Percentiles rank a stretch among this genome's conserved stretches.
These are phyloP conservation scores for Kodamaea laetipori DNA, from an alignment of 805 yeast genomes.

Conservation along the genomic window DNA sequence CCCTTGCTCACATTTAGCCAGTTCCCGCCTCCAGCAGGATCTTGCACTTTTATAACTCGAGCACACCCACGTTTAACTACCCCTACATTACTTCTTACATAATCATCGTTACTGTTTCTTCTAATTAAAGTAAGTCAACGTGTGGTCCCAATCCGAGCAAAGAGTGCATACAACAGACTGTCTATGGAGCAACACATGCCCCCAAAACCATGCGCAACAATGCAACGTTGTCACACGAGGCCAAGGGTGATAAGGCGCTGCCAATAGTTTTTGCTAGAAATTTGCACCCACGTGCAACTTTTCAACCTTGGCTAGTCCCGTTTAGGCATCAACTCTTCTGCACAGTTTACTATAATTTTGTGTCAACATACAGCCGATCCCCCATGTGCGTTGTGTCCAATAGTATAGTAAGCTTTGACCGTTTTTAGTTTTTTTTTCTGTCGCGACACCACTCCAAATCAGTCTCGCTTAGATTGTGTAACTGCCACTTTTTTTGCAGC, in stretches of 20 bases:
- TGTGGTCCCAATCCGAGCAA: conserved; percentile 10
- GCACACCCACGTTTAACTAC: conserved; percentile 13
- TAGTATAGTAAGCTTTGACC: not conserved
- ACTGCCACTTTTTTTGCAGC: conserved; percentile 2
- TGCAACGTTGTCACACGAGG: conserved; percentile 12
- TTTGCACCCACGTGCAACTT: conserved; percentile 10
- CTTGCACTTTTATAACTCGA: conserved; percentile 10
- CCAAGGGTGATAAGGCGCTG: not conserved
- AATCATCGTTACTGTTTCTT: not conserved
- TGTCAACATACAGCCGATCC: not conserved
- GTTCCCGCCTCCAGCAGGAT: conserved; percentile 6
- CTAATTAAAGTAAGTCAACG: conserved; percentile 14
- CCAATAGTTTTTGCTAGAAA: too few relatives aligned
- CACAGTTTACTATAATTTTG: not conserved
- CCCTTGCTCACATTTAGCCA: not conserved
- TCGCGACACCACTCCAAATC: not conserved
- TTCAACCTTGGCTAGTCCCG: not conserved
- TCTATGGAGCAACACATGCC: not conserved
- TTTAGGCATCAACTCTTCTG: conserved; percentile 11
- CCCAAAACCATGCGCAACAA: too few relatives aligned
- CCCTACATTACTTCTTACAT: conserved; percentile 8
- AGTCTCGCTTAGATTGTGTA: conserved; percentile 1
- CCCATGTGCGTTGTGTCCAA: conserved; percentile 7
- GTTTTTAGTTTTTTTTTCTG: not conserved
- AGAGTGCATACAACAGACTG: not conserved